These are phyloP conservation scores for Mycosphaerelloides madeirae DNA, from an alignment of 2,329 filamentous ascomycete genomes.

Conservation along the genomic window DNA sequence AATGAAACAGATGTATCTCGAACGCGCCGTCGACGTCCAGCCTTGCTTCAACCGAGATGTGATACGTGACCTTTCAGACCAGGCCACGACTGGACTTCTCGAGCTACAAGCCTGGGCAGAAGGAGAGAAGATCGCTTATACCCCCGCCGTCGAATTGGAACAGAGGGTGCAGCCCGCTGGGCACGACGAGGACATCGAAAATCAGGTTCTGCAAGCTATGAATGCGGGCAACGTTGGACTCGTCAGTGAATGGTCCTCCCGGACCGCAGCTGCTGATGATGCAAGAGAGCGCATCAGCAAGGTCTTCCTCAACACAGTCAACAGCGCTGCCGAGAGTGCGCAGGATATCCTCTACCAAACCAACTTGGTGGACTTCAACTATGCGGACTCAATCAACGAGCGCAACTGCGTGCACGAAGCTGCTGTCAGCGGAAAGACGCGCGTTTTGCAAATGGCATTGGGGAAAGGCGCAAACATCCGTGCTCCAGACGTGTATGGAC, in stretches of 20 bases:
- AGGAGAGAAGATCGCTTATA: conserved; percentile 79
- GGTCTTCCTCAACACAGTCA: conserved; percentile 84
- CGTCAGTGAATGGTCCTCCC: conserved; percentile 73
- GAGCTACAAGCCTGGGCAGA: conserved; percentile 96
- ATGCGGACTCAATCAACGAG: conserved; percentile 96
- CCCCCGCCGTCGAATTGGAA: conserved; percentile 33
- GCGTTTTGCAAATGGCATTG: conserved; percentile 74
- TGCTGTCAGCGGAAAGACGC: conserved; percentile 82
- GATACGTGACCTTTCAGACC: conserved; percentile 92
- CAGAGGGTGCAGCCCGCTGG: conserved; percentile 43
- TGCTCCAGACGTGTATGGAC: conserved; percentile 85
- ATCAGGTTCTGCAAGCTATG: conserved; percentile 80
- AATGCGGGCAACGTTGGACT: conserved; percentile 73
- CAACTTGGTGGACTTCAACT: conserved; percentile 79
- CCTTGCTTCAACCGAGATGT: conserved; percentile 97
- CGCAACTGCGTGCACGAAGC: conserved; percentile 94
- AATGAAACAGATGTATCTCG: conserved; percentile 95
- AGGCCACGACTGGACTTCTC: conserved; percentile 91
- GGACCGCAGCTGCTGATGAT: conserved; percentile 60
- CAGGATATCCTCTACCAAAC: conserved; percentile 74
- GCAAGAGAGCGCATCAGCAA: conserved; percentile 74
- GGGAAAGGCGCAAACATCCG: conserved; percentile 69
- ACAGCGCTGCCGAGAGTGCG: conserved; percentile 73
- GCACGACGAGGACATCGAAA: conserved; percentile 86
- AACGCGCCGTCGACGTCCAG: conserved; percentile 92